Evolutionary conservation across 306 rosid genomes (phyloP).

Genomic region (Styphnolobium japonicum): DNA sequence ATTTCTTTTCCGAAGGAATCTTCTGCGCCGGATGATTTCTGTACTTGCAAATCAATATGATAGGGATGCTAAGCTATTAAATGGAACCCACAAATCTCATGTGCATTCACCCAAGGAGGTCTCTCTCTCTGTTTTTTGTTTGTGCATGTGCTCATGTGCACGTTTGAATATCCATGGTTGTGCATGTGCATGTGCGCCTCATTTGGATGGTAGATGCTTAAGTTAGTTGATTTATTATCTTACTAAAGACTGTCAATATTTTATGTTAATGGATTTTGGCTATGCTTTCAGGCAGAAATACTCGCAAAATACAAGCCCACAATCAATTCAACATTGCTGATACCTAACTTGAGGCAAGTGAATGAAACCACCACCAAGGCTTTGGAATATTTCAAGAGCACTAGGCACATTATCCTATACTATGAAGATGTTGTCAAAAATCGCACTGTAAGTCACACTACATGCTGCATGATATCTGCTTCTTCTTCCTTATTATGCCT

Average conservation of each 20-base stretch:
- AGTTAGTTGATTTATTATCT: neutral
- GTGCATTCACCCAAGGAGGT: constrained; percentile 92
- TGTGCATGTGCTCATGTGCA: neutral
- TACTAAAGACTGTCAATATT: neutral
- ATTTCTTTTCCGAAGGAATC: constrained; percentile 95
- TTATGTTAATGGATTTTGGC: constrained; percentile 17
- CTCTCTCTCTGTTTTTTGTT: constrained; percentile 16
- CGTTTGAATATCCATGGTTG: neutral
- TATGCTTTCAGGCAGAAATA: constrained; percentile 74
- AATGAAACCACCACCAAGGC: constrained; percentile 74
- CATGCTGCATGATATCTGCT: neutral
- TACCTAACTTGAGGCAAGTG: constrained; percentile 62
- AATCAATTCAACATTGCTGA: constrained; percentile 68
- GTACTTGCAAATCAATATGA: constrained; percentile 85
- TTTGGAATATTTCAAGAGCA: constrained; percentile 86
- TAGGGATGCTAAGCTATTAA: constrained; percentile 62
- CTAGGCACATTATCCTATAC: constrained; percentile 69
- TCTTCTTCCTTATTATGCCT: neutral
- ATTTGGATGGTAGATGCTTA: neutral
- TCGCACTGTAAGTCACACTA: constrained; percentile 60
- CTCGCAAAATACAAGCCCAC: constrained; percentile 90
- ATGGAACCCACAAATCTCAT: constrained; percentile 98
- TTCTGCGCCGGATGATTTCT: constrained; percentile 90
- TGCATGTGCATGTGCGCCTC: neutral
- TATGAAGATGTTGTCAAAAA: constrained; percentile 86